Conservation (phyloP, 2,329 filamentous ascomycete species). For the Juglanconis juglandina region DNA sequence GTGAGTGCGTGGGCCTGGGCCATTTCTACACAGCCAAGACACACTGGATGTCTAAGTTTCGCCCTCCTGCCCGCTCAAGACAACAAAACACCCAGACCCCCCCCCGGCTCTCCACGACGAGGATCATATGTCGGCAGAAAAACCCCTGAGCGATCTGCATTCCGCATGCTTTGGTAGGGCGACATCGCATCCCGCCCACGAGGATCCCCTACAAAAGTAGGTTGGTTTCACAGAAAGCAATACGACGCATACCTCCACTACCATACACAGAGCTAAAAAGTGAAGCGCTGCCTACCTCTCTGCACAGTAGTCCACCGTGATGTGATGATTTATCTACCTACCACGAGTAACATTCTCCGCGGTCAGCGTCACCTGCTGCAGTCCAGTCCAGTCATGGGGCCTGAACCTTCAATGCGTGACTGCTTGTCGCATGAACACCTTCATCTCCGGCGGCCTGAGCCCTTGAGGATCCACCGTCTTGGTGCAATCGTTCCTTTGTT, state of each 20-base stretch:
- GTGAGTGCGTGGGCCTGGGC: no score
- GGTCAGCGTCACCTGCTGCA: no score
- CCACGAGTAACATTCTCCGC: no score
- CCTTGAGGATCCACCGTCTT: background rate
- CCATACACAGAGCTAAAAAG: no score
- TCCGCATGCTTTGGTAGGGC: background rate
- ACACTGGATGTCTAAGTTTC: no score
- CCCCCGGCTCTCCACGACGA: background rate
- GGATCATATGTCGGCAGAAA: background rate
- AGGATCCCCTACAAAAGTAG: background rate
- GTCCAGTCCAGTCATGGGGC: no score
- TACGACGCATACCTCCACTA: background rate
- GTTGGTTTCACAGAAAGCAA: background rate
- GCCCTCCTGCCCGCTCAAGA: background rate
- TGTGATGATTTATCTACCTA: no score
- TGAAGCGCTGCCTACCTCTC: no score
- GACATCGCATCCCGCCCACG: background rate
- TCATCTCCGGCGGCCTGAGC: background rate
- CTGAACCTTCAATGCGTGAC: background rate
- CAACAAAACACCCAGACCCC: background rate
- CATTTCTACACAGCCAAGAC: no score
- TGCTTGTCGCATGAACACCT: background rate
- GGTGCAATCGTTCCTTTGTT: background rate
- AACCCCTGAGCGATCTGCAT: background rate
- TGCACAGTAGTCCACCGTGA: no score